Evolutionary conservation across 805 yeast species (phyloP).

Genomic region (Zygoascus biomembranicola): DNA sequence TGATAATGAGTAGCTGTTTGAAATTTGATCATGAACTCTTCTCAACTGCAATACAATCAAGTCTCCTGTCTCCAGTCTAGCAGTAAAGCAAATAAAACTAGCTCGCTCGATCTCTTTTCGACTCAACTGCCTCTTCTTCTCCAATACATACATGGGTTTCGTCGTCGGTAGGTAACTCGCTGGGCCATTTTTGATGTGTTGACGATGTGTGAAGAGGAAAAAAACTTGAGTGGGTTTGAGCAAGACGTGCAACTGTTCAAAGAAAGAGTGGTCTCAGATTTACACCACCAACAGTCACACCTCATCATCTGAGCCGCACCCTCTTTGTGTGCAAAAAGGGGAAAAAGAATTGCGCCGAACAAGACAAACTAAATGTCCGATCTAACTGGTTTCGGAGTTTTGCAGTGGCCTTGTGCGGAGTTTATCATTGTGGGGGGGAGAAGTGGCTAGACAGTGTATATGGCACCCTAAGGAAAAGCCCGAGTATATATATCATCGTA

Average conservation of each 20-base stretch:
- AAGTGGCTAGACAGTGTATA: no score
- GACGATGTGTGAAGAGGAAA: slow-evolving; percentile 1
- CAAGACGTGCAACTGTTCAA: not conserved
- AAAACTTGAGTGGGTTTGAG: slow-evolving; percentile 4
- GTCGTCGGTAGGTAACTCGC: slow-evolving; percentile 98
- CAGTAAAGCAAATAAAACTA: slow-evolving; percentile 37
- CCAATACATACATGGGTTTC: slow-evolving; percentile 87
- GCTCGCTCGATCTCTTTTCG: not conserved
- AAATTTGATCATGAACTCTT: slow-evolving; percentile 25
- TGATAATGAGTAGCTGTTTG: not conserved
- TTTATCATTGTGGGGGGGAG: no score
- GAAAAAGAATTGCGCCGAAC: no score
- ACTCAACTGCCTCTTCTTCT: not conserved
- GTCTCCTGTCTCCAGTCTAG: slow-evolving; percentile 32
- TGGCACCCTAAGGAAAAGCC: no score
- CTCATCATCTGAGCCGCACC: not conserved
- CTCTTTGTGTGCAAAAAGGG: no score
- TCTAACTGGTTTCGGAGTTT: no score
- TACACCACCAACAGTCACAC: slow-evolving; percentile 3
- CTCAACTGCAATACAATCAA: slow-evolving; percentile 19
- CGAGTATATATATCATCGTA: no score
- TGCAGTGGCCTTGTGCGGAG: no score
- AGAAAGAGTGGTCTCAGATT: not conserved
- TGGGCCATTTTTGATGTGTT: slow-evolving; percentile 72
- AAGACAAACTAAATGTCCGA: no score